Percentiles rank a stretch among this genome's conserved stretches.
phyloP scores from a whole-genome alignment of 768 basidiomycete species.

The Serendipita indica region DNA sequence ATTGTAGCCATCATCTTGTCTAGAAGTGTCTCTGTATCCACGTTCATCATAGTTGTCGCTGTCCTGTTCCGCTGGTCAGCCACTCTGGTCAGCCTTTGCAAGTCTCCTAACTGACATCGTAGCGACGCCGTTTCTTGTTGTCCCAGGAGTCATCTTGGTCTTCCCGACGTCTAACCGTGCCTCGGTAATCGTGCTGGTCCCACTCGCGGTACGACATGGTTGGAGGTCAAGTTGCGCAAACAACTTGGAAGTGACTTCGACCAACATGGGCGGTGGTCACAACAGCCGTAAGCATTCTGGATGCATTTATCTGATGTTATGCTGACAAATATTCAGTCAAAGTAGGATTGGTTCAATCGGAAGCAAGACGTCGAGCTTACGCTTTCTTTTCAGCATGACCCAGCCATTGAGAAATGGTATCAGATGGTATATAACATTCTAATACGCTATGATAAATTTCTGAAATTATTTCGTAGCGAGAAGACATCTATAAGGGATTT shows the following conservation, averaged over 20 bases:
- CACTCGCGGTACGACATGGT: constrained; percentile 42
- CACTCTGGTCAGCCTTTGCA: not conserved
- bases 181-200: constrained; percentile 39
- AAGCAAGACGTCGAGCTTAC: no score
- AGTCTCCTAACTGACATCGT: constrained; percentile 43
- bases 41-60: constrained; percentile 18
- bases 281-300: constrained; percentile 31
- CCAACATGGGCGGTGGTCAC: constrained; percentile 42
- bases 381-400: constrained; percentile 38
- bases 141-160: constrained; percentile 42
- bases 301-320: constrained; percentile 14
- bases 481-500: constrained; percentile 72
- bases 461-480: constrained; percentile 37
- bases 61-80: constrained; percentile 10
- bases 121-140: constrained; percentile 68
- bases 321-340: constrained; percentile 34
- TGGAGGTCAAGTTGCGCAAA: not conserved
- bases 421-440: constrained; percentile 32
- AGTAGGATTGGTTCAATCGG: constrained; percentile 10
- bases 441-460: not conserved
- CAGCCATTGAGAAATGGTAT: constrained; percentile 44
- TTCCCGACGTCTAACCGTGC: constrained; percentile 41
- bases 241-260: constrained; percentile 10
- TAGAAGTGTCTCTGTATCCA: constrained; percentile 33
- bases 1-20: constrained; percentile 20